Conservation (phyloP, 352 stramenopile genomes). For the Phytophthora fragariaefolia region DNA sequence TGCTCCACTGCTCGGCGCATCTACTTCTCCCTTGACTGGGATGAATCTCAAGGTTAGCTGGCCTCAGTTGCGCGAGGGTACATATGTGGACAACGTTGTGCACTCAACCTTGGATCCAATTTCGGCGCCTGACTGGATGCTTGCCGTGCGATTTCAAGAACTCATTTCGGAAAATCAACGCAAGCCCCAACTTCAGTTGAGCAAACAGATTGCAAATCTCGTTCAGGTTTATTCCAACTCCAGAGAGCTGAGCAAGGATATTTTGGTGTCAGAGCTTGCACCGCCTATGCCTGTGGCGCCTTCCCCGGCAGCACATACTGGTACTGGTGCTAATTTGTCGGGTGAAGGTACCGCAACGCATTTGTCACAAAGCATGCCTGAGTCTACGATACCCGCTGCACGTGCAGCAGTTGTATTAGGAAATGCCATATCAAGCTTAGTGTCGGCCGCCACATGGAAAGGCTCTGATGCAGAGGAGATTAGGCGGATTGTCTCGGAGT, state of each 20-base stretch:
- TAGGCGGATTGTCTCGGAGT: slow-evolving; percentile 48
- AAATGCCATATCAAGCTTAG: slow-evolving; percentile 72
- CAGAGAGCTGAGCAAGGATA: slow-evolving; percentile 67
- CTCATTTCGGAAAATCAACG: slow-evolving; percentile 50
- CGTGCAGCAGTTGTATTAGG: slow-evolving; percentile 76
- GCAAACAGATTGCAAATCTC: slow-evolving; percentile 70
- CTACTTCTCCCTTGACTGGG: slow-evolving; percentile 49
- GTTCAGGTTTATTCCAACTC: slow-evolving; percentile 82
- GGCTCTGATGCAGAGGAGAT: slow-evolving; percentile 74
- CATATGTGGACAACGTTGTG: slow-evolving; percentile 86
- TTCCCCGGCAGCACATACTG: slow-evolving; percentile 8
- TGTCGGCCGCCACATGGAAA: slow-evolving; percentile 81
- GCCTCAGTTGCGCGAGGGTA: slow-evolving; percentile 77
- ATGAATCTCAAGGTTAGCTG: slow-evolving; percentile 73
- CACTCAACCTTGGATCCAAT: slow-evolving; percentile 78
- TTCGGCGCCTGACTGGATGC: slow-evolving; percentile 69
- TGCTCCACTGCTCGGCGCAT: slow-evolving; percentile 44
- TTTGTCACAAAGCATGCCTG: slow-evolving; percentile 28
- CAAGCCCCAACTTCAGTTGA: slow-evolving; percentile 67
- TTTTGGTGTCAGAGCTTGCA: slow-evolving; percentile 77
- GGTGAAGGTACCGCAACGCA: slow-evolving; percentile 3
- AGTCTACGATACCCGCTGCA: slow-evolving; percentile 68
- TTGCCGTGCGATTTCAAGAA: slow-evolving; percentile 56
- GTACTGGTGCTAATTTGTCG: not conserved
- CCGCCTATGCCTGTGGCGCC: slow-evolving; percentile 46